Base-by-base conservation (phyloP, 106 monocot genomes). In the Dendrobium catenatum region DNA sequence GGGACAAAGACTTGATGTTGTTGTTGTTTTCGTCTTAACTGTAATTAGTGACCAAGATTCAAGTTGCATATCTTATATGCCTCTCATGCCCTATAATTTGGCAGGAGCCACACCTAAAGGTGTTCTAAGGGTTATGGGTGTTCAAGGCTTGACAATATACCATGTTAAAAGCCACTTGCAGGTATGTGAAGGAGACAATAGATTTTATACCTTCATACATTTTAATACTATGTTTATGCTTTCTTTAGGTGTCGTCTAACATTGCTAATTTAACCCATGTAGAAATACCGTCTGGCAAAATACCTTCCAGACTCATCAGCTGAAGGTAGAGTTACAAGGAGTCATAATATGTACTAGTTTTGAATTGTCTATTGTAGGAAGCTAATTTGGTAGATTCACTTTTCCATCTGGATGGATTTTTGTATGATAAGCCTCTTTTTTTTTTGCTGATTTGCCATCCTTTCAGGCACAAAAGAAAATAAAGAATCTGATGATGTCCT, bases 151-250 rank as follows among this genome's bases (percentile, higher is more conserved):
- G 75, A 98, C 98, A 9, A 98, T 98, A 84, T 98, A 95, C 84
- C 98, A 98, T 88, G 95, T 98, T 42, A 99, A 99, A 91, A 99
- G 98, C 77, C 98, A 99, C 83, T 89, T 99, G 68, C 98, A 99
- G 95, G 98, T 95, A 89, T 49, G 68, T 68, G 2, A 33, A 6
- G 2, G 51, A 51, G 51, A 15, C 51, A 51, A 51, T 9, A 46
- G 46, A 76, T 0, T 76, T 13, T 4, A 54, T 11, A 20, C 55
- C 7, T 17, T 26, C 26, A 26, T 26, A 26, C 26, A 26, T 26
- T 41, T 8, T 80, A 43, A 55, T 27, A 13, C 42, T 73, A 2
- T 42, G 27, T 15, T 41, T 17, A 41, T 17, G 0, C 26, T 55
- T 48, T 72, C 1, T 79, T 76, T 19, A 66, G 42, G 2, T 78